phyloP scores from a whole-genome alignment of 2,329 filamentous ascomycete species.

The Cladosporium sp. region DNA sequence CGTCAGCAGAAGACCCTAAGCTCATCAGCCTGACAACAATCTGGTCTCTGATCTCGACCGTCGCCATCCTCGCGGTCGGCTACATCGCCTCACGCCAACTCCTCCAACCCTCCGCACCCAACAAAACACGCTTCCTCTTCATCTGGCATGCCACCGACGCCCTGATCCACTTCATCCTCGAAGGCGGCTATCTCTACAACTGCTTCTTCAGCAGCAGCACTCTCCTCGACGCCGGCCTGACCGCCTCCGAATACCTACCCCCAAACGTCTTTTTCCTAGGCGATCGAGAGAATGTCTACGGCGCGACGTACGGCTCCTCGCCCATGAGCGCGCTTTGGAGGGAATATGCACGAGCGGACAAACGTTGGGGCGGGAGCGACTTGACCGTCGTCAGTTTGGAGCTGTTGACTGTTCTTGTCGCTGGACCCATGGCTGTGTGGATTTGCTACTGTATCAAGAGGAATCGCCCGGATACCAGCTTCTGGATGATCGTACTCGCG shows the following conservation, averaged over 20 bases:
- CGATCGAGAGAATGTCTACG: constrained; percentile 51
- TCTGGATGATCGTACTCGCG: constrained; percentile 54
- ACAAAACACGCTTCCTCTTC: constrained; percentile 70
- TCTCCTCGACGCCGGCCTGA: constrained; percentile 25
- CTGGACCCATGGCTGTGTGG: constrained; percentile 53
- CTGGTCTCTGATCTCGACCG: constrained; percentile 50
- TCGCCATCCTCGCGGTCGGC: constrained; percentile 51
- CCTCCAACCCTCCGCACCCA: constrained; percentile 50
- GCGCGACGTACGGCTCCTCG: constrained; percentile 52
- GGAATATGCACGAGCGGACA: constrained; percentile 62
- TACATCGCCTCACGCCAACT: constrained; percentile 45
- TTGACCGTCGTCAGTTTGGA: constrained; percentile 56
- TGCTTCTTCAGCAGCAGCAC: constrained; percentile 72
- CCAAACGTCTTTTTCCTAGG: constrained; percentile 51
- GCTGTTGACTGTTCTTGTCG: constrained; percentile 56
- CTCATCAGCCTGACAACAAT: constrained; percentile 48
- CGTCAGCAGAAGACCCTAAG: constrained; percentile 2
- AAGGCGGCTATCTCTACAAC: constrained; percentile 88
- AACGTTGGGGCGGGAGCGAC: constrained; percentile 56
- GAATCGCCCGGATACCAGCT: constrained; percentile 42
- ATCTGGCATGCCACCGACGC: constrained; percentile 94
- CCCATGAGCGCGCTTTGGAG: constrained; percentile 56
- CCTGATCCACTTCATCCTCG: constrained; percentile 84
- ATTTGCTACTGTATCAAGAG: constrained; percentile 46
- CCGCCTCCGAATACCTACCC: constrained; percentile 38